A percentile compares a stretch with the other conserved stretches of the same genome.
phyloP scores from a whole-genome alignment of 495 filamentous ascomycete genomes.

The Cetradonia linearis region DNA sequence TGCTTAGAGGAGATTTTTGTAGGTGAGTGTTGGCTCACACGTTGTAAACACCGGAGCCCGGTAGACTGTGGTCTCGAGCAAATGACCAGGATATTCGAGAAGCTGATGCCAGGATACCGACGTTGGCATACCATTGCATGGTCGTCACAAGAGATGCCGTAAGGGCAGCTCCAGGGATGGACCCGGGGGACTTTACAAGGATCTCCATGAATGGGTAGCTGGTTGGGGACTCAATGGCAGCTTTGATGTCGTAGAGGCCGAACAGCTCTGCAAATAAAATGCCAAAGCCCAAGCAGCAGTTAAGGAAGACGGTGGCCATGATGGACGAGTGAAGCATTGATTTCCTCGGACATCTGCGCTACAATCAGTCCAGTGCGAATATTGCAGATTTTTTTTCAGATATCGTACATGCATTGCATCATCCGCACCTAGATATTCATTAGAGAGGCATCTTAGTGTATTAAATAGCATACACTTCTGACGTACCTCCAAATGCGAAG shows the following conservation, averaged over 20 bases:
- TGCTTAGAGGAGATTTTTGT: neutral
- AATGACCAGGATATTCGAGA: slow-evolving; percentile 51
- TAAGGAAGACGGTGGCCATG: slow-evolving; percentile 34
- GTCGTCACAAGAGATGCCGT: slow-evolving; percentile 40
- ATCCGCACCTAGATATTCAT: slow-evolving; percentile 27
- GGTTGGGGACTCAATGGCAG: slow-evolving; percentile 31
- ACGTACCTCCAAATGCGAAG: slow-evolving; percentile 21
- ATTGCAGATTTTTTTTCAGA: no score
- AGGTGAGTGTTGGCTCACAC: neutral
- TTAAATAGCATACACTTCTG: neutral
- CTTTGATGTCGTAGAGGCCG: slow-evolving; percentile 34
- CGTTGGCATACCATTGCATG: slow-evolving; percentile 36
- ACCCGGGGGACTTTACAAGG: slow-evolving; percentile 39
- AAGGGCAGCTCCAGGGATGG: slow-evolving; percentile 35
- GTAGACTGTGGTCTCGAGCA: slow-evolving; percentile 49
- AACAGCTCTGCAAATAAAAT: slow-evolving; percentile 36
- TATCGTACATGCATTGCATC: slow-evolving; percentile 27
- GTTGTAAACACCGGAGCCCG: slow-evolving; percentile 21
- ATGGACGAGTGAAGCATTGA: slow-evolving; percentile 35
- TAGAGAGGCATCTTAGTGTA: no score
- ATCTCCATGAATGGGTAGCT: slow-evolving; percentile 46
- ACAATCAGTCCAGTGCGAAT: neutral
- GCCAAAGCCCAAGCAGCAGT: slow-evolving; percentile 34
- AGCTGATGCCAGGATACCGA: slow-evolving; percentile 42
- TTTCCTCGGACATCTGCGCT: slow-evolving; percentile 32